Percentiles rank a stretch among this genome's conserved stretches.
Evolutionary conservation across 1,284 basidiomycete genomes (phyloP).

Genomic region (Microbotryum intermedium): DNA sequence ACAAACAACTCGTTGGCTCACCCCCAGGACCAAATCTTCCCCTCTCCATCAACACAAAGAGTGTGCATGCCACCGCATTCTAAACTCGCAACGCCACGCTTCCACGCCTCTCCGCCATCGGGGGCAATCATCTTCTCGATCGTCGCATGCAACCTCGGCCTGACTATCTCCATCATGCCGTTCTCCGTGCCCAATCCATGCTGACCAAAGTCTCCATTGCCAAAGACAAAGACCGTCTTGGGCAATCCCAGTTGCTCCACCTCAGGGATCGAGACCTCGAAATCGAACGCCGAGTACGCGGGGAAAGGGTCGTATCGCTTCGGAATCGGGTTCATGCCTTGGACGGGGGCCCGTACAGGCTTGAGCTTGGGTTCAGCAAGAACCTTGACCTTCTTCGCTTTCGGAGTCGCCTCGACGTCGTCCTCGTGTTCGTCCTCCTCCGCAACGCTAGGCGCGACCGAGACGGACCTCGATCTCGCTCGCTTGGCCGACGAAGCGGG

Average conservation of each 20-base stretch:
- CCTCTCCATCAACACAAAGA: conserved; percentile 71
- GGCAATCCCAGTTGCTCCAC: neutral
- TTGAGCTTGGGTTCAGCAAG: neutral
- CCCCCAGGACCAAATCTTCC: conserved; percentile 50
- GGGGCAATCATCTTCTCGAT: conserved; percentile 29
- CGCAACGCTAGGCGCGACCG: too few species aligned
- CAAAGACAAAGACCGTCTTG: conserved; percentile 69
- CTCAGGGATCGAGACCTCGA: neutral
- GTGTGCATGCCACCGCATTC: conserved; percentile 77
- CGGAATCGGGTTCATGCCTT: conserved; percentile 22
- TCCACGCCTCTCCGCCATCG: conserved; percentile 10
- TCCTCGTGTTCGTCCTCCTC: too few species aligned
- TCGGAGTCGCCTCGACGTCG: too few species aligned
- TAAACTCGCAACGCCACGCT: conserved; percentile 58
- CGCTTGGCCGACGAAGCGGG: too few species aligned
- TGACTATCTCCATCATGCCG: conserved; percentile 54
- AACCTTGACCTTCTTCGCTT: too few species aligned
- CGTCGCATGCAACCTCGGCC: conserved; percentile 56
- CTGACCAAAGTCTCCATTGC: conserved; percentile 75
- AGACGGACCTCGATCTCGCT: too few species aligned
- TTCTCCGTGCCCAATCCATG: conserved; percentile 62
- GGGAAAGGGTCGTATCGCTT: conserved; percentile 12
- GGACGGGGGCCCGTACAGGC: neutral
- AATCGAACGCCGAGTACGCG: neutral
- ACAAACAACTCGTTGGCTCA: neutral